Base-by-base conservation (phyloP, 2,329 filamentous ascomycete species). In the Hymenotorrendiella dingleyae region DNA sequence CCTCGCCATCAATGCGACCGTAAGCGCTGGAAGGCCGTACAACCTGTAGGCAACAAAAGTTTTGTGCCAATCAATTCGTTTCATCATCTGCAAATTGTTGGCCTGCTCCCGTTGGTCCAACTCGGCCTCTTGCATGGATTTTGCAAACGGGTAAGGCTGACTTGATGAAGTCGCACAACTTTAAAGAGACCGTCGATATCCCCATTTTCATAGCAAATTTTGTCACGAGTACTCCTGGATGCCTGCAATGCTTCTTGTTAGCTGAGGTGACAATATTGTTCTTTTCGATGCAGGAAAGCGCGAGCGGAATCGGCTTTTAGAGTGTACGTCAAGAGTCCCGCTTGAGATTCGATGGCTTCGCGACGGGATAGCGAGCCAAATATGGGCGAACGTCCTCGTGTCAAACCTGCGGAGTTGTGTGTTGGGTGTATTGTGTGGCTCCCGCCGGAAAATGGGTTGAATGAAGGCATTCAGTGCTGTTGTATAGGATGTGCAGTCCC, bases 351-450 rank as follows among this genome's bases (percentile, higher is more conserved):
- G 17, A 38, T 38, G 36, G 23, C 19, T 7, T 29, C 14, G 6
- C 36, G 36, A 10, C 36, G 16, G 7, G 10, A 12, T n/a, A 19
- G 24, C 24, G 16, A 38, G 16, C 20, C 20, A 9, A 12, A 26
- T 6, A 9, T 6, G 6, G 3, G 7, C 17, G 30, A 42, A 23
- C 10, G 36, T 12, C 28, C 42, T n/a, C 21, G 21, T 16, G 20
- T 46, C 12, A 26, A 36, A 24, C 22, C 41, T 12, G 23, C 19
- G 2, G 48, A 53, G 40, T 12, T 53, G 9, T 53, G 49, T 32
- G 45, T 46, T 5, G 50, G 49, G 6, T 51, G 46, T 22, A 48
- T 53, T 23, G 41, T 53, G 17, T 53, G 49, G 51, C 27, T 53
- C 11, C 46, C 49, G 11, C 12, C 26, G 2, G 47, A 45, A 37